A percentile compares a stretch with the other conserved stretches of the same genome.
phyloP scores from a whole-genome alignment of 208 protist genomes.

The Trypanosoma platydactyli region DNA sequence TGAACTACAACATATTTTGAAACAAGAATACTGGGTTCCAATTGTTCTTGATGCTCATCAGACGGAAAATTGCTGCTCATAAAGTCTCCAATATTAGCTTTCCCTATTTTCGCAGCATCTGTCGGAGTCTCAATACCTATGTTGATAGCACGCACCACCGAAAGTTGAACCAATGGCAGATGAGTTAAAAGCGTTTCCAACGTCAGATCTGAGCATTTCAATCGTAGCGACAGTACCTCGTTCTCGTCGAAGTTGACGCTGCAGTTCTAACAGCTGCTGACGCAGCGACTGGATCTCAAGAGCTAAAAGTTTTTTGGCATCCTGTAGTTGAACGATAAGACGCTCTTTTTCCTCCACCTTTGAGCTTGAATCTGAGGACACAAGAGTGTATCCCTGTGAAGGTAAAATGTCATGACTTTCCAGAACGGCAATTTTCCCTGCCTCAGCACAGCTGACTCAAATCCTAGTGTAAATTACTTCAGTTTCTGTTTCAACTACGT shows the following conservation, averaged over 20 bases:
- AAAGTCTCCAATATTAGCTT: not conserved
- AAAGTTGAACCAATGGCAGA: not conserved
- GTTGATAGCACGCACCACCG: not conserved
- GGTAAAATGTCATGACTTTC: constrained; percentile 9
- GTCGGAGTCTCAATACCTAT: not conserved
- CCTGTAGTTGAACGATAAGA: constrained; percentile 13
- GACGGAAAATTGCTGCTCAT: not conserved
- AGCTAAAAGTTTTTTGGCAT: constrained; percentile 15
- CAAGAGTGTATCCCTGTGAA: not conserved
- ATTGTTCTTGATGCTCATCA: not conserved
- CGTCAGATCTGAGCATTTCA: not conserved
- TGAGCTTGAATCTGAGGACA: not conserved
- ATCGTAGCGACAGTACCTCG: not conserved
- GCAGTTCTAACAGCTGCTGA: not conserved
- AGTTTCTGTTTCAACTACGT: constrained; percentile 3
- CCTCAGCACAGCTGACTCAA: constrained; percentile 9
- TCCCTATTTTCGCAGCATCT: not conserved
- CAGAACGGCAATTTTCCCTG: constrained; percentile 10
- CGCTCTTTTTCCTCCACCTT: constrained; percentile 7
- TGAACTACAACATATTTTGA: constrained; percentile 20
- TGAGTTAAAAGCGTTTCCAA: not conserved
- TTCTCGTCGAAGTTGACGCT: constrained; percentile 1
- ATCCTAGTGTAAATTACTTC: constrained; percentile 15
- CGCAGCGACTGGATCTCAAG: constrained; percentile 6
- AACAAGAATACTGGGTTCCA: not conserved